phyloP scores from a whole-genome alignment of 2,329 filamentous ascomycete genomes.

The Trichoderma semiorbis region DNA sequence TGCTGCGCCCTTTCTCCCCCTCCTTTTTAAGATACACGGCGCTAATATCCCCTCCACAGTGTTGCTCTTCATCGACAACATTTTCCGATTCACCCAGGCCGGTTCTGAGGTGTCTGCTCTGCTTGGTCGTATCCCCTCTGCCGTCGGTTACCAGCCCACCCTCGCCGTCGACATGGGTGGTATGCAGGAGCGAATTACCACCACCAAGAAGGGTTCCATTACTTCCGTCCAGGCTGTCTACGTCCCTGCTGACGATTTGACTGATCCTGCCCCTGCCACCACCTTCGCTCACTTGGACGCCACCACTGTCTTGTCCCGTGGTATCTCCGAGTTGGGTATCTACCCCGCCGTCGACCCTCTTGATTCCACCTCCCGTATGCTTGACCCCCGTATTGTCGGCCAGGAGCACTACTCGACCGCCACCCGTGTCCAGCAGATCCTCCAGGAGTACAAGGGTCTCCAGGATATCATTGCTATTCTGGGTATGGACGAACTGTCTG shows the following conservation, averaged over 20 bases:
- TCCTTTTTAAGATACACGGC: neutral
- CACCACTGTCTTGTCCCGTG: slow-evolving; percentile 99
- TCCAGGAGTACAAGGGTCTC: slow-evolving; percentile 99
- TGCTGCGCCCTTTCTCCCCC: neutral
- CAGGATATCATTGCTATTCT: slow-evolving; percentile 99
- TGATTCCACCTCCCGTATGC: slow-evolving; percentile 98
- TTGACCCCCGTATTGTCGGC: slow-evolving; percentile 97
- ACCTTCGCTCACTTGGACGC: slow-evolving; percentile 99
- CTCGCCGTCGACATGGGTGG: slow-evolving; percentile 98
- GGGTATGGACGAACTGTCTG: slow-evolving; percentile 99
- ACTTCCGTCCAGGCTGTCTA: slow-evolving; percentile 99
- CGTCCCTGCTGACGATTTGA: slow-evolving; percentile 99
- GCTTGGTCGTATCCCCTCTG: slow-evolving; percentile 98
- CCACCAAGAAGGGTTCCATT: slow-evolving; percentile 98
- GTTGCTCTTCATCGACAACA: slow-evolving; percentile 99
- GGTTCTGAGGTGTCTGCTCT: slow-evolving; percentile 99
- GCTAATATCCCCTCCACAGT: slow-evolving; percentile 46
- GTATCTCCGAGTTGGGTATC: slow-evolving; percentile 99
- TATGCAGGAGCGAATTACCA: slow-evolving; percentile 99
- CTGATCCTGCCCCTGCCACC: slow-evolving; percentile 97
- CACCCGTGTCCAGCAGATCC: slow-evolving; percentile 95
- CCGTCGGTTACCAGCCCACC: slow-evolving; percentile 99
- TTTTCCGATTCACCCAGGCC: slow-evolving; percentile 99
- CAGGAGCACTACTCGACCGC: slow-evolving; percentile 96
- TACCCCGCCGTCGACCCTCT: slow-evolving; percentile 99